These are phyloP conservation scores for Tulasnella sp. DNA, from an alignment of 768 basidiomycete genomes.

Conservation along the genomic window DNA sequence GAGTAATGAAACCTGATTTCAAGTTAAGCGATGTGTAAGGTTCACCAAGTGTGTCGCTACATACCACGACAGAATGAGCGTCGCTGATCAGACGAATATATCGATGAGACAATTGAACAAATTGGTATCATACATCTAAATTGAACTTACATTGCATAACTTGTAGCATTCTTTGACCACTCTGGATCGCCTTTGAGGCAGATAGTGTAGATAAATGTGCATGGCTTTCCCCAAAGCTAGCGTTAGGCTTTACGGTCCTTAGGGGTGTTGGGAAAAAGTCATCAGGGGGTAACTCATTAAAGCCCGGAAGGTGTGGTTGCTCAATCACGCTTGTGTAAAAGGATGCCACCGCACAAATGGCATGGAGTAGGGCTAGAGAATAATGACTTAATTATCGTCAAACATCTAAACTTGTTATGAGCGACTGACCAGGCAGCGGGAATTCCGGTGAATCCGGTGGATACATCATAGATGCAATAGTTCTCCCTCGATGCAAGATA, in stretches of 20 bases:
- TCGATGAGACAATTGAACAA: not conserved
- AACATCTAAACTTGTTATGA: not conserved
- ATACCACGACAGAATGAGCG: constrained; percentile 52
- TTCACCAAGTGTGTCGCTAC: not conserved
- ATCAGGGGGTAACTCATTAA: constrained; percentile 27
- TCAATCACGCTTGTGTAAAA: constrained; percentile 58
- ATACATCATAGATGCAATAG: constrained; percentile 49
- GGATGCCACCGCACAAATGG: constrained; percentile 73
- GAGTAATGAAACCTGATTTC: constrained; percentile 13
- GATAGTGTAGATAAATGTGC: constrained; percentile 42
- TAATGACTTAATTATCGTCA: no score
- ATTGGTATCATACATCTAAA: not conserved
- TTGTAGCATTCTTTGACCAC: constrained; percentile 45
- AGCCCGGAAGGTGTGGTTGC: constrained; percentile 40
- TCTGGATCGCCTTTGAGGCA: constrained; percentile 34
- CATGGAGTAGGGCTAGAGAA: constrained; percentile 57
- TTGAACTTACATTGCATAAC: constrained; percentile 43
- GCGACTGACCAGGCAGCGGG: constrained; percentile 28
- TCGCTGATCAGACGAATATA: constrained; percentile 31
- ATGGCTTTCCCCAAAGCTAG: constrained; percentile 49
- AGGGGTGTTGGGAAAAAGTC: not conserved
- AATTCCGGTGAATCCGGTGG: constrained; percentile 61
- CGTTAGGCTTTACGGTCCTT: not conserved
- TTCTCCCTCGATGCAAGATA: constrained; percentile 52
- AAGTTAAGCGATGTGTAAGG: no score